Evolutionary conservation across 2,329 filamentous ascomycete genomes (phyloP).

Genomic region (Nemania sp.): DNA sequence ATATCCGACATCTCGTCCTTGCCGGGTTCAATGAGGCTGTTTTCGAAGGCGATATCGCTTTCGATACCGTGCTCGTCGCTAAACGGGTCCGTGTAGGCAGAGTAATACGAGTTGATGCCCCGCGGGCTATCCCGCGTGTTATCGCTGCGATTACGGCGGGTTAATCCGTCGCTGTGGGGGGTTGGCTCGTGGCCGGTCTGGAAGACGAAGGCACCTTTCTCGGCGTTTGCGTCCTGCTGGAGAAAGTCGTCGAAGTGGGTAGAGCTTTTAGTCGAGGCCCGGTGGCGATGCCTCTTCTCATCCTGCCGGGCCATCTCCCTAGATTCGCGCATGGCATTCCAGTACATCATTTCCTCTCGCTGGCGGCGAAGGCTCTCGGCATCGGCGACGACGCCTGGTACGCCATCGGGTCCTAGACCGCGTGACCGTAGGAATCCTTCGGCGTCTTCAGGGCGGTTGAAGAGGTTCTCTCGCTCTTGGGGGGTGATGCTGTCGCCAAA

Average conservation of each 20-base stretch:
- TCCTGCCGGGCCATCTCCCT: conserved; percentile 53
- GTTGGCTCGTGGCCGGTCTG: conserved; percentile 65
- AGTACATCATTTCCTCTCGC: conserved; percentile 74
- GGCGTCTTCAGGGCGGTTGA: conserved; percentile 75
- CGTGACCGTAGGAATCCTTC: conserved; percentile 70
- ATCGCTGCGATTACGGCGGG: conserved; percentile 61
- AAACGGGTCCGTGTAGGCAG: conserved; percentile 70
- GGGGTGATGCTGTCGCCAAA: conserved; percentile 69
- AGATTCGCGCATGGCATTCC: conserved; percentile 68
- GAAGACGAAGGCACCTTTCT: conserved; percentile 68
- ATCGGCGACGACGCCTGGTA: conserved; percentile 69
- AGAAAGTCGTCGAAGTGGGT: conserved; percentile 72
- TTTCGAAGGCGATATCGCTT: conserved; percentile 58
- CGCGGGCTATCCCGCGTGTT: conserved; percentile 61
- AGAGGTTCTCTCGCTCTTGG: conserved; percentile 63
- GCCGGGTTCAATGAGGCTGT: conserved; percentile 58
- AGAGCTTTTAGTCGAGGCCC: conserved; percentile 48
- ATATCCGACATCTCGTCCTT: conserved; percentile 66
- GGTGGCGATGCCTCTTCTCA: conserved; percentile 40
- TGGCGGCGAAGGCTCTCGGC: conserved; percentile 71
- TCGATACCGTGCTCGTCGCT: conserved; percentile 68
- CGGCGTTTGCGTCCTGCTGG: conserved; percentile 61
- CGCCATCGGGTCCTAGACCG: conserved; percentile 54
- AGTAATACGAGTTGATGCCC: conserved; percentile 59
- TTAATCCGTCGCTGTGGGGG: conserved; percentile 58